Evolutionary conservation across 805 yeast genomes (phyloP).

Genomic region (Cyberlindnera sargentensis): DNA sequence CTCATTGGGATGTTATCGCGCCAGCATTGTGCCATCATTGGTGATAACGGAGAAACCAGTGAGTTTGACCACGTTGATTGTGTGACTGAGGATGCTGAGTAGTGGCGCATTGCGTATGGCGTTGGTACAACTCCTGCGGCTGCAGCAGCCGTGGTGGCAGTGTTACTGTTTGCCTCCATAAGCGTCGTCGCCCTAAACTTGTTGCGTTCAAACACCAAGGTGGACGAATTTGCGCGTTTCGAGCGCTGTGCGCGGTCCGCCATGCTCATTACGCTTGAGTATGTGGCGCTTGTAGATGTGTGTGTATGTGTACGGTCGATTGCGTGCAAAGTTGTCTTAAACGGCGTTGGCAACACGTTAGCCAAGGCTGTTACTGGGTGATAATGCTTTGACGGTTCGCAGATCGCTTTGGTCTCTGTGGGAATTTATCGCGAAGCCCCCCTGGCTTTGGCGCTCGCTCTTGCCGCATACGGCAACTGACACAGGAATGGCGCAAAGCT

Average conservation of each 20-base stretch:
- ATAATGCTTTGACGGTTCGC: too few species aligned
- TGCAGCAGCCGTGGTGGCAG: background rate
- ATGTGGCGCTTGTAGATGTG: too few species aligned
- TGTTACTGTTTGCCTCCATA: background rate
- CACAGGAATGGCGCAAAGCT: too few species aligned
- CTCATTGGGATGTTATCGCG: conserved; percentile 3
- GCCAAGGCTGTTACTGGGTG: too few species aligned
- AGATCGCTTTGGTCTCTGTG: too few species aligned
- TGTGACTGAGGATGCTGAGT: conserved; percentile 8
- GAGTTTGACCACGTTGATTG: conserved; percentile 2
- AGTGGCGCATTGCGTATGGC: conserved; percentile 4
- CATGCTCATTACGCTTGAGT: background rate
- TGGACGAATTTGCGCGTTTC: conserved; percentile 20
- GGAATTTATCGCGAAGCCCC: too few species aligned
- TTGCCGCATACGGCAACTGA: too few species aligned
- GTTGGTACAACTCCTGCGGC: too few species aligned
- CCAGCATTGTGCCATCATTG: conserved; percentile 17
- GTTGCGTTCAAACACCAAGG: conserved; percentile 17
- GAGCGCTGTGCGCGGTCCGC: conserved; percentile 5
- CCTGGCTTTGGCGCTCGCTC: too few species aligned
- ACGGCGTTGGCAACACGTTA: too few species aligned
- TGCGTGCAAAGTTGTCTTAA: too few species aligned
- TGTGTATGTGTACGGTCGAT: too few species aligned
- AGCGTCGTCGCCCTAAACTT: conserved; percentile 14
- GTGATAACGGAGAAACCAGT: conserved; percentile 13